Percentiles rank a stretch among this genome's conserved stretches.
These are phyloP conservation scores for Lipomyces oligophaga DNA, from an alignment of 805 yeast genomes.

Conservation along the genomic window DNA sequence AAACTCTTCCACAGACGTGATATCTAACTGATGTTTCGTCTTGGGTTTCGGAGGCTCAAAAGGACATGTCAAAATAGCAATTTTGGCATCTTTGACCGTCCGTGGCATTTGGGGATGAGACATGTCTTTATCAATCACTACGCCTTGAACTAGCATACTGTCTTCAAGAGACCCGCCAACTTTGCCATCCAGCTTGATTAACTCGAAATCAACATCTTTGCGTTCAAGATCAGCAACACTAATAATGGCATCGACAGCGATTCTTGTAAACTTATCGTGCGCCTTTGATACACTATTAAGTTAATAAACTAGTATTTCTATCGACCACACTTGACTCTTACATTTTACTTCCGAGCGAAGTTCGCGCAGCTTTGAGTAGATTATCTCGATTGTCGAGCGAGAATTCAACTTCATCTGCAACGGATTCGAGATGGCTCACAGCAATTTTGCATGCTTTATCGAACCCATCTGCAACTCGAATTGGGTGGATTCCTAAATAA, in stretches of 20 bases:
- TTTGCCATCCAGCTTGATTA: slow-evolving; percentile 91
- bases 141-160: slow-evolving; percentile 82
- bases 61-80: slow-evolving; percentile 96
- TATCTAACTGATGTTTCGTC: slow-evolving; percentile 95
- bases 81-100: slow-evolving; percentile 67
- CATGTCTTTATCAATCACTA: slow-evolving; percentile 90
- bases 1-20: slow-evolving; percentile 90
- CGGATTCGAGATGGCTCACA: slow-evolving; percentile 63
- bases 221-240: slow-evolving; percentile 89
- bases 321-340: not conserved
- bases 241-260: slow-evolving; percentile 95
- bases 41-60: slow-evolving; percentile 99
- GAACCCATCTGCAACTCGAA: slow-evolving; percentile 93
- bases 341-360: slow-evolving; percentile 91
- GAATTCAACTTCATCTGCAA: slow-evolving; percentile 63
- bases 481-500: slow-evolving; percentile 83
- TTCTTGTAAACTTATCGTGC: slow-evolving; percentile 88
- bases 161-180: slow-evolving; percentile 92
- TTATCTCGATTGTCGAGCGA: slow-evolving; percentile 46
- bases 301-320: not conserved
- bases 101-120: slow-evolving; percentile 99
- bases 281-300: slow-evolving; percentile 67
- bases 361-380: slow-evolving; percentile 85
- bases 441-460: slow-evolving; percentile 97
- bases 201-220: slow-evolving; percentile 94